phyloP scores from a whole-genome alignment of 352 stramenopile species.

The Pythium oligandrum region DNA sequence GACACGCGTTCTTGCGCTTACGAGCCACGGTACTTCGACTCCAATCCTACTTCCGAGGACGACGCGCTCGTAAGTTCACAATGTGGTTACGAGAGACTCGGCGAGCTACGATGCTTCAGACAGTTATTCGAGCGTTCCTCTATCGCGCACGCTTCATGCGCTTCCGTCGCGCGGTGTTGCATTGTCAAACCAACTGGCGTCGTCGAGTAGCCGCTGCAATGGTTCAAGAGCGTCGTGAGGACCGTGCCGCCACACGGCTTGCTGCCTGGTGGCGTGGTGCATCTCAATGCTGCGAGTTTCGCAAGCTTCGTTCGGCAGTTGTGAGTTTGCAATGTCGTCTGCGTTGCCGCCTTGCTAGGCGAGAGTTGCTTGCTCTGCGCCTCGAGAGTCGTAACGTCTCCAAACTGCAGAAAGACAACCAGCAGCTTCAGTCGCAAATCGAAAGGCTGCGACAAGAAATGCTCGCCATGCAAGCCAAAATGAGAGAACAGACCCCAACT shows the following conservation, averaged over 20 bases:
- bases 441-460: slow-evolving; percentile 53
- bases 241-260: slow-evolving; percentile 36
- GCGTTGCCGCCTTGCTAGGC: slow-evolving; percentile 34
- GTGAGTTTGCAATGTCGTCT: slow-evolving; percentile 54
- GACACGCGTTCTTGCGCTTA: slow-evolving; percentile 29
- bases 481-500: not conserved
- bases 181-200: slow-evolving; percentile 45
- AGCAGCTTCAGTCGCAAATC: slow-evolving; percentile 61
- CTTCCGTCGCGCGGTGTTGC: slow-evolving; percentile 34
- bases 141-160: slow-evolving; percentile 23
- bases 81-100: slow-evolving; percentile 32
- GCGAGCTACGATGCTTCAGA: slow-evolving; percentile 37
- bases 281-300: slow-evolving; percentile 26
- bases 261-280: slow-evolving; percentile 34
- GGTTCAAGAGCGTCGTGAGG: slow-evolving; percentile 39
- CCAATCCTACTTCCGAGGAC: slow-evolving; percentile 38
- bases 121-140: slow-evolving; percentile 33
- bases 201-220: slow-evolving; percentile 26
- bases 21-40: slow-evolving; percentile 31
- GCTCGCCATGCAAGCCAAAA: slow-evolving; percentile 28
- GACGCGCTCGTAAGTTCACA: slow-evolving; percentile 27
- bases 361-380: slow-evolving; percentile 35
- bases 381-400: slow-evolving; percentile 67
- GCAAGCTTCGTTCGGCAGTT: slow-evolving; percentile 21
- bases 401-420: slow-evolving; percentile 74